Evolutionary conservation across 1,139 yeast species (phyloP).

Genomic region (Saccharomyces hybrid): DNA sequence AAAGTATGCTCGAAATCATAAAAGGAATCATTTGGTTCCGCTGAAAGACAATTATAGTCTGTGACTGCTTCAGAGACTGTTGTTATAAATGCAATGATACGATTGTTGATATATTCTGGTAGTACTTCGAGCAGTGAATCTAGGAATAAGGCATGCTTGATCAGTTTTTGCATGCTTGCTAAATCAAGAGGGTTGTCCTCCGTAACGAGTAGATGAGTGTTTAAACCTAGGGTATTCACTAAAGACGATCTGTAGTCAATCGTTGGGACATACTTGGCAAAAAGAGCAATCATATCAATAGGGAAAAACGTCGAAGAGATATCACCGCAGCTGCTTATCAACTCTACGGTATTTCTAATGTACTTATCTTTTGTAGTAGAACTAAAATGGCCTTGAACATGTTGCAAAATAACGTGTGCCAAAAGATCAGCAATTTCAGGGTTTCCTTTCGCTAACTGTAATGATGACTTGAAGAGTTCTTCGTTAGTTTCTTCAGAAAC

Average conservation of each 20-base stretch:
- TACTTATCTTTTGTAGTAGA: background rate
- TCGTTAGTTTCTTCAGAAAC: background rate
- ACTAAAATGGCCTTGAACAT: background rate
- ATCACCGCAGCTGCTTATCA: background rate
- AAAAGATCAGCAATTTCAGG: background rate
- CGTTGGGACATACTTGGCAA: conserved; percentile 13
- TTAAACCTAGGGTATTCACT: conserved; percentile 41
- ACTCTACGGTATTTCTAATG: background rate
- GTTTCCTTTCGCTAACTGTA: background rate
- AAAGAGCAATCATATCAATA: background rate
- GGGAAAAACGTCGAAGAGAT: conserved; percentile 5
- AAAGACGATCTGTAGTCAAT: conserved; percentile 34
- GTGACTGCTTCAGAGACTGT: conserved; percentile 33
- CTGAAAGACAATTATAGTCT: conserved; percentile 33
- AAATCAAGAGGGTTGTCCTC: conserved; percentile 11
- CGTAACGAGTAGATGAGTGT: conserved; percentile 32
- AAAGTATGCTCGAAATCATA: conserved; percentile 18
- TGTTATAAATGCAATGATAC: conserved; percentile 24
- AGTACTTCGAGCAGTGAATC: conserved; percentile 15
- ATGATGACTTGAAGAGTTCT: background rate
- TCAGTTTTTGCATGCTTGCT: conserved; percentile 9
- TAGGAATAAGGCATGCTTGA: conserved; percentile 26
- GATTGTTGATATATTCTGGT: conserved; percentile 16
- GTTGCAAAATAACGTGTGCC: background rate
- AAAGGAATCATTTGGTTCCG: conserved; percentile 15